Base-by-base conservation (phyloP, 495 filamentous ascomycete species). In the Apiosordaria backusii region DNA sequence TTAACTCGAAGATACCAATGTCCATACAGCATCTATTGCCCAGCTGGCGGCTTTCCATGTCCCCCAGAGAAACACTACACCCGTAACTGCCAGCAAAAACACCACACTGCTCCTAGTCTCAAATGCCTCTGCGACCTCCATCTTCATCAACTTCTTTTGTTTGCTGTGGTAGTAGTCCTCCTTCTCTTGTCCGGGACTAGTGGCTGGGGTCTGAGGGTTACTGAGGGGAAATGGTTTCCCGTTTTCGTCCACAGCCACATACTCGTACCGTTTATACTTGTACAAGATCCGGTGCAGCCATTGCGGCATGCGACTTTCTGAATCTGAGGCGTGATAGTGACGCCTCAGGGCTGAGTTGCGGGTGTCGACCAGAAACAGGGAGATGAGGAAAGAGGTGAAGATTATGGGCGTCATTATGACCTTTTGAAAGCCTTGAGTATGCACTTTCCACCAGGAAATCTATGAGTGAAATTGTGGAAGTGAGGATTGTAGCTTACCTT, bases 121-220 rank as follows among this genome's bases (percentile, higher is more conserved):
- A 68, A 85, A 84, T 24, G 84, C 83, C 67, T 86, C 82, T 6
- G 71, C 79, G 1, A 80, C 77, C 69, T 85, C 83, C 75, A 79
- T 78, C 71, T 74, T 77, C 75, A 84, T 74, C 67, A 84, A 71
- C 67, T 82, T 76, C 35, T 72, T 71, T 70, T 86, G 84, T 65
- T 83, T 80, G 50, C 77, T 80, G 72, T 83, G 83, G 71, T 81
- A 85, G 66, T 79, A 70, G 10, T 62, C 68, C 27, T 60, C 64
- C 25, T 50, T 55, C n/a, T 19, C n/a, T 13, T 45, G 35, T 18
- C n/a, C 52, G 22, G 52, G 19, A 19, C 52, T 23, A 23, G 21
- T n/a, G 52, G 22, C 22, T 7, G 19, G 52, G 9, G 52, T 19
- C 52, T 21, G n/a, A 23, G 0, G n/a, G 10, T 55, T 23, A 6